These are phyloP conservation scores for Fomitopsis pinicola DNA, from an alignment of 1,284 basidiomycete species.

Conservation along the genomic window DNA sequence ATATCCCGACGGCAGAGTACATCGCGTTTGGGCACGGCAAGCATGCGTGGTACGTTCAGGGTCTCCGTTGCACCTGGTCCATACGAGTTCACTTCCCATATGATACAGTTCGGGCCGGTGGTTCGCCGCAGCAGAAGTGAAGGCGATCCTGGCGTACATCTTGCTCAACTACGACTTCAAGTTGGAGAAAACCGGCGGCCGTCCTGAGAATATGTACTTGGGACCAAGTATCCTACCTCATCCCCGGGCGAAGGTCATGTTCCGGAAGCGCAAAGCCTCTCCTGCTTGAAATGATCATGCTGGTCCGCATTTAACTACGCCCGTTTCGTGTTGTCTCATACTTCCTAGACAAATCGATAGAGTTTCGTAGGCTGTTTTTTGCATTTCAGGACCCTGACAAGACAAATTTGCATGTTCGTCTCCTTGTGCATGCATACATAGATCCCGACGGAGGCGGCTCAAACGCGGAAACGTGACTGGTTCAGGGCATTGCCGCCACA, in stretches of 20 bases:
- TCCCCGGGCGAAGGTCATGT: constrained; percentile 14
- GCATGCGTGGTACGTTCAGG: constrained; percentile 22
- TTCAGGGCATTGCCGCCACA: not conserved
- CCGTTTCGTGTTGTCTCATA: not conserved
- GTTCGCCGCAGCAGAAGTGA: constrained; percentile 17
- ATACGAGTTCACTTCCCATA: not conserved
- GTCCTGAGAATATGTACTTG: constrained; percentile 10
- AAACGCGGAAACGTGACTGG: no score
- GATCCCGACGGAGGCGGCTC: no score
- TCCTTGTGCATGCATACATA: not conserved
- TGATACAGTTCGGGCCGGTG: constrained; percentile 15
- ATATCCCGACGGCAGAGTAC: constrained; percentile 19
- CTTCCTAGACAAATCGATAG: no score
- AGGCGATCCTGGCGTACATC: constrained; percentile 16
- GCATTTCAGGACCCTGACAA: no score
- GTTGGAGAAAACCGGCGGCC: constrained; percentile 12
- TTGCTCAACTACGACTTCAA: constrained; percentile 19
- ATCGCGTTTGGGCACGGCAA: constrained; percentile 25
- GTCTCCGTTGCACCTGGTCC: not conserved
- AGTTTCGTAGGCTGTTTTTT: no score
- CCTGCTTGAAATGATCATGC: not conserved
- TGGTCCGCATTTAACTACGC: not conserved
- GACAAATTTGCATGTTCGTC: not conserved
- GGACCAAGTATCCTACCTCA: constrained; percentile 11
- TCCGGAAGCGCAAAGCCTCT: constrained; percentile 12